Base-by-base conservation (phyloP, 176 grass and related monocot species). In the Oryza brachyantha region DNA sequence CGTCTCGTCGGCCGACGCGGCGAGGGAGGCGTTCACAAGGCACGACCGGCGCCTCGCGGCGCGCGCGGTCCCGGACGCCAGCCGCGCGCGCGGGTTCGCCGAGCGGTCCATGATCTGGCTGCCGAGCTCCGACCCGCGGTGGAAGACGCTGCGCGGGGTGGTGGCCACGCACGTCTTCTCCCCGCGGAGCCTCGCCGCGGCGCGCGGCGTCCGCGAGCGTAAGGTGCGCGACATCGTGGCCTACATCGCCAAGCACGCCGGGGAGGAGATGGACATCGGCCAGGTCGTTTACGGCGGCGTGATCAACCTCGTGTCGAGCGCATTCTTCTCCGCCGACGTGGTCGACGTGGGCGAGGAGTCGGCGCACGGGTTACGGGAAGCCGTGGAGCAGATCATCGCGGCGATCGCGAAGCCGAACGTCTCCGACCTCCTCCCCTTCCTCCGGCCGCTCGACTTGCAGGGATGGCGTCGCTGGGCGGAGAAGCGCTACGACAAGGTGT, bases 131-230 rank as follows among this genome's bases (percentile, higher is more conserved):
- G 1, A 70, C 31, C 66, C 40, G 37, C 42, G 21, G 0, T 73
- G 83, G 75, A 79, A 70, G 37, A 62, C 70, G 55, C 74, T 73
- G 12, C 83, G 83, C 13, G 66, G 25, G 7, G 26, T 77, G 25
- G 11, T 13, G 27, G 37, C 52, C 36, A 72, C 68, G 31, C 35
- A 85, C 41, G 22, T 79, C 26, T 64, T 79, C 64, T 71, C 83
- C 3, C 35, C 19, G 5, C 50, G 50, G 0, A 7, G 45, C 5
- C 13, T 50, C 74, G 13, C 25, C 19, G 17, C 50, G 19, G 50
- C 7, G 29, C 14, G 43, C 48, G 19, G 8, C 46, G 14, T 50
- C 26, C 78, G 41, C 12, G 41, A 81, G 42, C 24, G 52, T 3
- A 46, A 79, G 76, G 58, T 45, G 50, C 65, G 38, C 12, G 65